Percentiles rank a stretch among this genome's conserved stretches.
Conservation (phyloP, 495 filamentous ascomycete genomes). For the Cladorrhinum samala region DNA sequence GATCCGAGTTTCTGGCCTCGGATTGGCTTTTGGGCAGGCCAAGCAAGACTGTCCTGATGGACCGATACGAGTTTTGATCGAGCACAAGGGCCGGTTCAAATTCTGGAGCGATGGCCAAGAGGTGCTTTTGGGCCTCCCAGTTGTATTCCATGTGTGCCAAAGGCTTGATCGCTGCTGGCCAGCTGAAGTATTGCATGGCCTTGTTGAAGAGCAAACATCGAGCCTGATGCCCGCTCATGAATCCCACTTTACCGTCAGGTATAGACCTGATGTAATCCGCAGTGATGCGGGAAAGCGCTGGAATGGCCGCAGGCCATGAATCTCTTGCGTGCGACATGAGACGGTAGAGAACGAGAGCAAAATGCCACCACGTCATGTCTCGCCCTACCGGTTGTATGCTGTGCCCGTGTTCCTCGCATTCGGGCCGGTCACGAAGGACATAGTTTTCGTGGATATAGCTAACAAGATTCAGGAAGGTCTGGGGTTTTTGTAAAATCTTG, state of each 20-base stretch:
- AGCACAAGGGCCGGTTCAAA: conserved; percentile 32
- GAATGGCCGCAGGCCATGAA: conserved; percentile 29
- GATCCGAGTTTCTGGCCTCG: conserved; percentile 32
- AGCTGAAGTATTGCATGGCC: conserved; percentile 27
- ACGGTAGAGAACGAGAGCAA: conserved; percentile 25
- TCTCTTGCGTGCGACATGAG: conserved; percentile 28
- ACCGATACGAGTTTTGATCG: conserved; percentile 28
- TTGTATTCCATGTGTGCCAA: conserved; percentile 31
- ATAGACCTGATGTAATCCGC: conserved; percentile 30
- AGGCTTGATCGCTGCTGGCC: conserved; percentile 21
- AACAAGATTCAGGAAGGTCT: conserved; percentile 26
- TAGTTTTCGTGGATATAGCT: conserved; percentile 27
- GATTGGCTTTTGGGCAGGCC: conserved; percentile 30
- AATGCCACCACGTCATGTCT: conserved; percentile 26
- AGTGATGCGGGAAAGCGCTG: conserved; percentile 28
- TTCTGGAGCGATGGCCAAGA: conserved; percentile 32
- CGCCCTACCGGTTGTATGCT: conserved; percentile 4
- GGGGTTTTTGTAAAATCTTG: conserved; percentile 21
- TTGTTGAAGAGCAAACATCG: conserved; percentile 32
- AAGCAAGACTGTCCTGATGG: conserved; percentile 35
- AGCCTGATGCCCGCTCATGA: conserved; percentile 11
- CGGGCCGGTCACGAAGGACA: conserved; percentile 14
- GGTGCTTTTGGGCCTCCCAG: conserved; percentile 40
- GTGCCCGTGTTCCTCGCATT: conserved; percentile 4
- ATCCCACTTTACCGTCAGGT: conserved; percentile 3